These are phyloP conservation scores for Eleusine coracana DNA, from an alignment of 176 grass and related monocot genomes.

Conservation along the genomic window DNA sequence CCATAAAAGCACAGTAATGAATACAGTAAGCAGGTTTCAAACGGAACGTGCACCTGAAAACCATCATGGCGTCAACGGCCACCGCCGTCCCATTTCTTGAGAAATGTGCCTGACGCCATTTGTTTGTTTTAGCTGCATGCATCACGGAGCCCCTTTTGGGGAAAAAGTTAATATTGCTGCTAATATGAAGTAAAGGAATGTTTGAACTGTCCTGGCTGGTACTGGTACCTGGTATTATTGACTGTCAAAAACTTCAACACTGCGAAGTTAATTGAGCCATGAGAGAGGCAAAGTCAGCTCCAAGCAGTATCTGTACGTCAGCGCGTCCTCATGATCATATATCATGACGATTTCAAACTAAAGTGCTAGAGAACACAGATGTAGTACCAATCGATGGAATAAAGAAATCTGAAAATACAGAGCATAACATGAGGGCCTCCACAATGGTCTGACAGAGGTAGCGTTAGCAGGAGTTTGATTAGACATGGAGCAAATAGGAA, in stretches of 20 bases:
- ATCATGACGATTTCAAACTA: too few relatives aligned
- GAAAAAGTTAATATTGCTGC: not conserved
- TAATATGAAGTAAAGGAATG: not conserved
- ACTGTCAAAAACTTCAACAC: not conserved
- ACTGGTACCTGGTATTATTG: not conserved
- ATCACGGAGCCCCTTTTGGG: not conserved
- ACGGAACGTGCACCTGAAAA: not conserved
- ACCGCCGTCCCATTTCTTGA: not conserved
- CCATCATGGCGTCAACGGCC: not conserved
- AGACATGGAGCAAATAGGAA: too few relatives aligned
- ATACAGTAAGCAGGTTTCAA: not conserved
- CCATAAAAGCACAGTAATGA: not conserved
- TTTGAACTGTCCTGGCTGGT: not conserved
- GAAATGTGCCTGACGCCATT: not conserved
- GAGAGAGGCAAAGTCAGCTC: constrained; percentile 23
- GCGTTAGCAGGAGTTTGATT: too few relatives aligned
- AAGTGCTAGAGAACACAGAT: not conserved
- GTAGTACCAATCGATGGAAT: not conserved
- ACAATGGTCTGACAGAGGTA: too few relatives aligned
- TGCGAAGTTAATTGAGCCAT: too few relatives aligned
- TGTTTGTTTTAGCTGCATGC: not conserved
- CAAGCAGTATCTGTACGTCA: not conserved
- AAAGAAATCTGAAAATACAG: not conserved
- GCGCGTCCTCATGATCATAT: too few relatives aligned
- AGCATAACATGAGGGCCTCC: too few relatives aligned